phyloP scores from a whole-genome alignment of 257 asterid species.

The Solanum pennellii region DNA sequence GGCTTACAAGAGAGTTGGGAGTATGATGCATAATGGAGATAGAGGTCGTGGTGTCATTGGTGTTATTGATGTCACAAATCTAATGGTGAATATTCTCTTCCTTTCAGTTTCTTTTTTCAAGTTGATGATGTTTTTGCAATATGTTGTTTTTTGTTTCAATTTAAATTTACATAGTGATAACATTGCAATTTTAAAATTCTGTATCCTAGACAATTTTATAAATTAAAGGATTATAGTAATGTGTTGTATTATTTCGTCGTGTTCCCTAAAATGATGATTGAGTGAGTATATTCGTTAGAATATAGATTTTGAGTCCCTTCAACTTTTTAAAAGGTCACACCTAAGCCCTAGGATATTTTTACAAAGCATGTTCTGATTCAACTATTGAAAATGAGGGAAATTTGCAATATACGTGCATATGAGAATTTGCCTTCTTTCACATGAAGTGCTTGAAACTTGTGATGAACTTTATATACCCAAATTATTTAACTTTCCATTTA shows the following conservation, averaged over 20 bases:
- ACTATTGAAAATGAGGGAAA: not conserved
- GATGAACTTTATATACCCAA: not conserved
- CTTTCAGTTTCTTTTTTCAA: not conserved
- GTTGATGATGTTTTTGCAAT: not conserved
- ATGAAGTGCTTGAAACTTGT: not conserved
- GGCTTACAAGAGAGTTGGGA: conserved; percentile 88
- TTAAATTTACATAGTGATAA: not conserved
- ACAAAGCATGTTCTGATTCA: not conserved
- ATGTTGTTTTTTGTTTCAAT: not conserved
- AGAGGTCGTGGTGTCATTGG: conserved; percentile 75
- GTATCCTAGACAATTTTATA: not conserved
- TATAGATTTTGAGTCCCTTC: not conserved
- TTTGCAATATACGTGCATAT: not conserved
- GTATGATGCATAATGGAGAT: conserved; percentile 76
- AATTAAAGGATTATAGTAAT: not conserved
- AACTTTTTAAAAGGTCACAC: not conserved
- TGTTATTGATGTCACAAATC: conserved; percentile 55
- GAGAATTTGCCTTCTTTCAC: not conserved
- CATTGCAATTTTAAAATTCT: not conserved
- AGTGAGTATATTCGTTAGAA: not conserved
- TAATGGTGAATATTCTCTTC: conserved; percentile 39
- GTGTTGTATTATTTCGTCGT: not conserved
- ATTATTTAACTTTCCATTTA: not conserved
- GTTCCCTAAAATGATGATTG: not conserved
- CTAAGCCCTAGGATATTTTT: not conserved